phyloP scores from a whole-genome alignment of 192 early-diverging fungal species.

The Cladochytrium replicatum region DNA sequence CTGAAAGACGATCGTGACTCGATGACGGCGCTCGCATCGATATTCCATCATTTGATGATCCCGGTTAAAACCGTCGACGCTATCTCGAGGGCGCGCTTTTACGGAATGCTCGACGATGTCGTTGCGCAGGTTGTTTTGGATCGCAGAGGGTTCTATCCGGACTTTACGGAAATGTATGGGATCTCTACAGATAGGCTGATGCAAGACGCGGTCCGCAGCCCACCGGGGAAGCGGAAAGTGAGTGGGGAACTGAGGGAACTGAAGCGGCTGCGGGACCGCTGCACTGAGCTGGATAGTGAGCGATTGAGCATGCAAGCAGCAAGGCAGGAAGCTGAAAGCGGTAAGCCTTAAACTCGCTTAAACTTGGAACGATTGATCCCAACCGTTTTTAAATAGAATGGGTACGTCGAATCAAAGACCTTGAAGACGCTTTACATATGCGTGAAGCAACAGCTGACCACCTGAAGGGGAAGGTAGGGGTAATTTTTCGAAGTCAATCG shows the following conservation, averaged over 20 bases:
- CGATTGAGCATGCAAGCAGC: constrained; percentile 5
- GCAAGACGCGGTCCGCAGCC: constrained; percentile 22
- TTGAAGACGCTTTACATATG: too few relatives aligned
- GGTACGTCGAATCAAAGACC: too few relatives aligned
- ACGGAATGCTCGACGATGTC: constrained; percentile 23
- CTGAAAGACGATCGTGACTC: constrained; percentile 13
- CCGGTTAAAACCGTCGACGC: constrained; percentile 5
- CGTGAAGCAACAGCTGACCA: too few relatives aligned
- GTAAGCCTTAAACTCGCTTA: too few relatives aligned
- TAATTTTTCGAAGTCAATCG: too few relatives aligned
- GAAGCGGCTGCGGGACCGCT: not conserved
- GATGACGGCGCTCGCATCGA: constrained; percentile 11
- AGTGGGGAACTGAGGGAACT: constrained; percentile 9
- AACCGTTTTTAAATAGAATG: too few relatives aligned
- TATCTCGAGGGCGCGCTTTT: constrained; percentile 8
- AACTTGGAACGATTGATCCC: too few relatives aligned
- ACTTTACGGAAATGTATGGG: constrained; percentile 29
- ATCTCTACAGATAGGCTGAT: constrained; percentile 24
- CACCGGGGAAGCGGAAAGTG: constrained; percentile 16
- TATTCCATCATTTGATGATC: constrained; percentile 29
- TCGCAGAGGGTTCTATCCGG: constrained; percentile 20
- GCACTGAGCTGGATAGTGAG: not conserved
- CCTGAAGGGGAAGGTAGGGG: too few relatives aligned
- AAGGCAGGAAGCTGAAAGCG: constrained; percentile 2
- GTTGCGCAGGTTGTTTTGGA: constrained; percentile 33